Base-by-base conservation (phyloP, 768 basidiomycete genomes). In the Naganishia antarctica region DNA sequence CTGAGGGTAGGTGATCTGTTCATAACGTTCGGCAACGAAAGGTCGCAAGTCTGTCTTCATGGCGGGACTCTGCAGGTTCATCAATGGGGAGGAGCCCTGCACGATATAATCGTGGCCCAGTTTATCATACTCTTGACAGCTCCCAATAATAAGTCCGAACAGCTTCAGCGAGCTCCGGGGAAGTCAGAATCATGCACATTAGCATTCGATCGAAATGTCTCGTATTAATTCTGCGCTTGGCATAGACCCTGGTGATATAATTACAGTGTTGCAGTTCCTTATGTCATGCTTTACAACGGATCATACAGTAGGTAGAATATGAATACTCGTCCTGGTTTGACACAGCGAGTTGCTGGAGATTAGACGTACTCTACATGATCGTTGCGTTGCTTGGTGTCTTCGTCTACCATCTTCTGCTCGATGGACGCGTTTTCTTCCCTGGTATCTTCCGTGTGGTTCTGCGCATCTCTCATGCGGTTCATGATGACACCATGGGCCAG, bases 401-500 rank as follows among this genome's bases (percentile, higher is more conserved):
- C 53, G 4, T 40, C 34, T 4, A 37, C 37, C 34, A 23, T 57
- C 23, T 57, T 25, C 53, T 57, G 53, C 53, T 57, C 37, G 23
- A 41, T 21, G 2, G 37, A 57, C 21, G 21, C 53, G 13, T 41
- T 62, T n/a, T 62, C 61, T 4, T 61, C 60, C 12, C 26, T 41
- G 12, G 53, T 57, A 11, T 53, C 26, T 23, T 40, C n/a, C n/a
- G n/a, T 26, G n/a, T 51, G 34, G 11, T 62, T 32, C 13, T 47
- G 26, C 6, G n/a, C 34, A 3, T 31, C 31, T 11, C 47, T 31
- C n/a, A 18, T 25, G 4, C 50, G 49, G 41, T n/a, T 25, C 62
- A 63, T 58, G 26, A 67, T 31, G 58, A 67, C 58, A 15, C 23
- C 41, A 29, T 67, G 60, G 7, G 66, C 66, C 32, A 29, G 32